Base-by-base conservation (phyloP, 805 yeast genomes). In the Starmerella apicola region DNA sequence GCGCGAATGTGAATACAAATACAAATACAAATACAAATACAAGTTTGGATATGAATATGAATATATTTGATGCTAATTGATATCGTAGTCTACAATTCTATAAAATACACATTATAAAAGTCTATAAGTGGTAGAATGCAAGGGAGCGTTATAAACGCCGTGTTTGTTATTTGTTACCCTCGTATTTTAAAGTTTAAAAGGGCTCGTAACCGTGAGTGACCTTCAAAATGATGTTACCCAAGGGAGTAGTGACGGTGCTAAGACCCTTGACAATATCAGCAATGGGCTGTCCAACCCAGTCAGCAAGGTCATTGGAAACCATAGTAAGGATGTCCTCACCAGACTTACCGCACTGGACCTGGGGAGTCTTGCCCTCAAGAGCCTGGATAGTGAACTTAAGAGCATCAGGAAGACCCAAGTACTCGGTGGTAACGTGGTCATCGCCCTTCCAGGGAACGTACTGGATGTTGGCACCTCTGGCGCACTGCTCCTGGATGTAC, bases 341-440 rank as follows among this genome's bases (percentile, higher is more conserved):
- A 13, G 36, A 6, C 4, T 36, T 23, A 6, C 41, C 41, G 34
- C 41, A 38, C 20, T 15, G 13, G 10, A 38, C 32, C 19, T 32
- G 7, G 15, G 34, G 36, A 20, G 30, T 24, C 24, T 15, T 20
- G 32, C 25, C 32, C 20, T 38, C 32, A 19, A 38, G 32, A 16
- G 32, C 38, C 34, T 41, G 42, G 15, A 4, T 21, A n/a, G 37
- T 8, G 32, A 41, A 61, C 26, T 34, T 30, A 21, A 34, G 25
- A 5, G 49, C 48, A 21, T 38, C 38, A 17, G 40, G 38, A 23
- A 41, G n/a, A 7, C 46, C 46, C 4, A 36, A 33, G 12, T 13
- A 21, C 25, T 35, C 41, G 3, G 27, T 30, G 3, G 38, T 23
- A 18, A 39, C 18, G 33, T 43, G 46, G 30, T 28, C 39, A 25